Conservation (phyloP, 192 early-diverging fungal genomes). For the Backusella australiensis region DNA sequence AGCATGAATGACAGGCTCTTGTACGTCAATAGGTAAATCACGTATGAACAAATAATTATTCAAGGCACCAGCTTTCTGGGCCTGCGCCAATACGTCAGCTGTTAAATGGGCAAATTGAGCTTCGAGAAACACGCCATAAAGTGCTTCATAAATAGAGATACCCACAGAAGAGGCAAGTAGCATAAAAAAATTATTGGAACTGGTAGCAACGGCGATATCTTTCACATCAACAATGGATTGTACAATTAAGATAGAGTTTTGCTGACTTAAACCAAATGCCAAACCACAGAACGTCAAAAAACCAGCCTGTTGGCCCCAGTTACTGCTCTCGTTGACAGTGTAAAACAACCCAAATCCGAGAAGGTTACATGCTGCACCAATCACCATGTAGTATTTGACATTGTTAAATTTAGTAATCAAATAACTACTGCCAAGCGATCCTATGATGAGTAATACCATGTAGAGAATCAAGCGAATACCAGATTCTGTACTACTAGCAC, state of each 20-base stretch:
- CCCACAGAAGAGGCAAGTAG: constrained; percentile 21
- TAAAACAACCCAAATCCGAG: constrained; percentile 58
- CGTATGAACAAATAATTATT: constrained; percentile 10
- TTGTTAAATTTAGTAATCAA: constrained; percentile 52
- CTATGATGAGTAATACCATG: constrained; percentile 49
- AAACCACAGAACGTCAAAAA: constrained; percentile 45
- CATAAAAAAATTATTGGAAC: constrained; percentile 31
- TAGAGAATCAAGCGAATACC: constrained; percentile 66
- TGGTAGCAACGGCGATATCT: constrained; percentile 50
- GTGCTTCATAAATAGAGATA: constrained; percentile 22
- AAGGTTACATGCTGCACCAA: constrained; percentile 51
- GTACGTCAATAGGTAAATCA: constrained; percentile 14
- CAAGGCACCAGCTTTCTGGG: neutral
- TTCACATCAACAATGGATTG: constrained; percentile 40
- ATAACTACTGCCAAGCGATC: constrained; percentile 54
- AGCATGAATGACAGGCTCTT: constrained; percentile 10
- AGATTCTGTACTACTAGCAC: constrained; percentile 47
- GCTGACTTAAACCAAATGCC: constrained; percentile 53
- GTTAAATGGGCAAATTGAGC: neutral
- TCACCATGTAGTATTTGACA: constrained; percentile 44
- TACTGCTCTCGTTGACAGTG: constrained; percentile 47
- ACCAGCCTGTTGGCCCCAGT: constrained; percentile 48
- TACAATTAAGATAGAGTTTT: constrained; percentile 42
- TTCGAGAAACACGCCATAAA: neutral
- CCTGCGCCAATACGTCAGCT: constrained; percentile 6